These are phyloP conservation scores for Talaromyces nanjingensis DNA, from an alignment of 495 filamentous ascomycete species.

Conservation along the genomic window DNA sequence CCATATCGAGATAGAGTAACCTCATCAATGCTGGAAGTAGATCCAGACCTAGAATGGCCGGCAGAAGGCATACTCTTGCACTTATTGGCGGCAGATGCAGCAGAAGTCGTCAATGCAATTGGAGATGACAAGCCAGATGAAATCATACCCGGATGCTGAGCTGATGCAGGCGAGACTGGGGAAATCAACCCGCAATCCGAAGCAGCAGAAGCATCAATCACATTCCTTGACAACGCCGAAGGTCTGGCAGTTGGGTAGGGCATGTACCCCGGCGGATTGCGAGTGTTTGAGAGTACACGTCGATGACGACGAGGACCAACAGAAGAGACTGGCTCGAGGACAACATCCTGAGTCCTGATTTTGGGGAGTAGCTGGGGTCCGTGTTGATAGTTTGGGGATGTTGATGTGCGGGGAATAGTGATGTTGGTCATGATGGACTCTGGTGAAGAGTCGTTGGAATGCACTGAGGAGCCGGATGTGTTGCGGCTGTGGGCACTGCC, in stretches of 20 bases:
- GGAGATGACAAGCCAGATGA: slow-evolving; percentile 53
- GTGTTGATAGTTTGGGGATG: slow-evolving; percentile 66
- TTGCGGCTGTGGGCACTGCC: slow-evolving; percentile 35
- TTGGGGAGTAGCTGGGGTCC: slow-evolving; percentile 80
- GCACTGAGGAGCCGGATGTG: slow-evolving; percentile 42
- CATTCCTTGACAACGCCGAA: slow-evolving; percentile 46
- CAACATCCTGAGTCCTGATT: slow-evolving; percentile 79
- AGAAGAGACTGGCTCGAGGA: slow-evolving; percentile 48
- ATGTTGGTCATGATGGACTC: slow-evolving; percentile 64
- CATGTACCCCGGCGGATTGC: slow-evolving; percentile 40
- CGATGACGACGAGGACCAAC: slow-evolving; percentile 40
- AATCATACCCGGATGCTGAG: slow-evolving; percentile 24
- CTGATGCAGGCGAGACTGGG: slow-evolving; percentile 39
- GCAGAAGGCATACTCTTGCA: slow-evolving; percentile 32
- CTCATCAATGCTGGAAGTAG: slow-evolving; percentile 63
- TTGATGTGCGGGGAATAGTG: slow-evolving; percentile 63
- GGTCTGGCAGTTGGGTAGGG: slow-evolving; percentile 35
- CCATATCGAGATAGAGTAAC: slow-evolving; percentile 59
- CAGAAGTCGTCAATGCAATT: slow-evolving; percentile 44
- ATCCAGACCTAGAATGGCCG: slow-evolving; percentile 54
- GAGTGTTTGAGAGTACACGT: slow-evolving; percentile 50
- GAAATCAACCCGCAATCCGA: slow-evolving; percentile 46
- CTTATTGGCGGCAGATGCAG: slow-evolving; percentile 23
- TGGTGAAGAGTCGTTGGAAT: slow-evolving; percentile 68
- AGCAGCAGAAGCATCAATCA: slow-evolving; percentile 49